phyloP scores from a whole-genome alignment of 495 filamentous ascomycete species.

The Acidomyces sp. region DNA sequence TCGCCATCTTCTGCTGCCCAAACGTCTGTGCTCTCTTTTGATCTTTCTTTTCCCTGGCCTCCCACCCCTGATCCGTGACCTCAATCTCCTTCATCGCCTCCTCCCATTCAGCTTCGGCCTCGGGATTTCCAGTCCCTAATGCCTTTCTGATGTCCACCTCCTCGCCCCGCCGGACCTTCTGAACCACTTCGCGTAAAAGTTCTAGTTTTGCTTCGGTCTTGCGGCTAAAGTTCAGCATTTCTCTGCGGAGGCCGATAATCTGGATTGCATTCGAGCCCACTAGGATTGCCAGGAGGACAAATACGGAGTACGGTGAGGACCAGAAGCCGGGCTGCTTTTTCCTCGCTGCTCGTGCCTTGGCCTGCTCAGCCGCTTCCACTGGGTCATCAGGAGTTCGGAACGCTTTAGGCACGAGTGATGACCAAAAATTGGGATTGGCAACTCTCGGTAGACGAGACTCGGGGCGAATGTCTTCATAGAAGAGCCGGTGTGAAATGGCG shows the following conservation, averaged over 20 bases:
- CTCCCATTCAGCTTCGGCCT: constrained; percentile 76
- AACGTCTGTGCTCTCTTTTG: constrained; percentile 19
- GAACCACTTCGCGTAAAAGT: constrained; percentile 68
- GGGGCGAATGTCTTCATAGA: constrained; percentile 7
- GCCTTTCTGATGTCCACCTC: constrained; percentile 77
- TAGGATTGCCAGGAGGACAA: constrained; percentile 77
- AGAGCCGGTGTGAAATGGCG: constrained; percentile 3
- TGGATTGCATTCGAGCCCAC: constrained; percentile 92
- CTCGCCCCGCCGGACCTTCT: constrained; percentile 69
- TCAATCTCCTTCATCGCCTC: constrained; percentile 80
- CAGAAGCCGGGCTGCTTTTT: constrained; percentile 36
- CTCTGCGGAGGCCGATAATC: constrained; percentile 66
- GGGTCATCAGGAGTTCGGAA: constrained; percentile 6
- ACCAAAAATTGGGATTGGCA: constrained; percentile 20
- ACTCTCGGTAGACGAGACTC: constrained; percentile 16
- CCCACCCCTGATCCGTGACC: constrained; percentile 56
- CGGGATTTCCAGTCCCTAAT: constrained; percentile 65
- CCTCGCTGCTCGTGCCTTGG: constrained; percentile 20
- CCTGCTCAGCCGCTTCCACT: neutral
- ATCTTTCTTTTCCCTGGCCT: constrained; percentile 27
- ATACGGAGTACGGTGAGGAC: constrained; percentile 91
- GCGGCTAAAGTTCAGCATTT: constrained; percentile 56
- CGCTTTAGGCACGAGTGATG: constrained; percentile 19
- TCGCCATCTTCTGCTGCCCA: constrained; percentile 4
- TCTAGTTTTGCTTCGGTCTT: constrained; percentile 67